phyloP scores from a whole-genome alignment of 352 stramenopile species.

The Phytophthora fragariae region DNA sequence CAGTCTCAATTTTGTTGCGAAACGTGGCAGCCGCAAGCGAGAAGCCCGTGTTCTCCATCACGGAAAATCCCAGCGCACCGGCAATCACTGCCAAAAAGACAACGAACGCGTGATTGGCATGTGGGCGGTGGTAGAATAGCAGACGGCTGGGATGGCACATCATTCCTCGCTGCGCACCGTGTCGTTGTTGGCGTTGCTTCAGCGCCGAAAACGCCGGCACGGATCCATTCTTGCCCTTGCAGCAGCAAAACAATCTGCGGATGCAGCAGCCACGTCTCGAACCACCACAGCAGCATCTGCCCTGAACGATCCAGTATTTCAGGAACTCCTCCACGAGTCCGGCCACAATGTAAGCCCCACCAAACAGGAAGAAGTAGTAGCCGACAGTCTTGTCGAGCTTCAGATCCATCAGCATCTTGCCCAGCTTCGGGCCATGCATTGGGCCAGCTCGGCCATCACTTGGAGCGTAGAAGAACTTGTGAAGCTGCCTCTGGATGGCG shows the following conservation, averaged over 20 bases:
- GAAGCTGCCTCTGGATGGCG: constrained; percentile 53
- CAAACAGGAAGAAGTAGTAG: constrained; percentile 69
- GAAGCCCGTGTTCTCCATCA: constrained; percentile 68
- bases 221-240: constrained; percentile 30
- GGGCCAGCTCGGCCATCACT: constrained; percentile 7
- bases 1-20: constrained; percentile 44
- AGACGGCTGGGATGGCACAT: constrained; percentile 61
- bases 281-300: constrained; percentile 48
- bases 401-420: constrained; percentile 54
- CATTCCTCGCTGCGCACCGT: constrained; percentile 42
- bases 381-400: constrained; percentile 66
- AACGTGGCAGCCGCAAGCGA: constrained; percentile 48
- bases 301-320: constrained; percentile 77
- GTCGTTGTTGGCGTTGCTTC: constrained; percentile 35
- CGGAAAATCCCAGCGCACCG: constrained; percentile 64
- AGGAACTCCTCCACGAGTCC: constrained; percentile 69
- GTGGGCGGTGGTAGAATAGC: constrained; percentile 49
- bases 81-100: constrained; percentile 65
- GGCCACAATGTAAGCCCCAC: constrained; percentile 62
- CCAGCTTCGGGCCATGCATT: constrained; percentile 41
- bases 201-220: constrained; percentile 35
- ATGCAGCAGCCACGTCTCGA: constrained; percentile 14
- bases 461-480: constrained; percentile 38
- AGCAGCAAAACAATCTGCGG: constrained; percentile 23
- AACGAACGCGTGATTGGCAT: constrained; percentile 64